A percentile compares a stretch with the other conserved stretches of the same genome.
These are phyloP conservation scores for Fusarium clavum DNA, from an alignment of 2,329 filamentous ascomycete species.

Conservation along the genomic window DNA sequence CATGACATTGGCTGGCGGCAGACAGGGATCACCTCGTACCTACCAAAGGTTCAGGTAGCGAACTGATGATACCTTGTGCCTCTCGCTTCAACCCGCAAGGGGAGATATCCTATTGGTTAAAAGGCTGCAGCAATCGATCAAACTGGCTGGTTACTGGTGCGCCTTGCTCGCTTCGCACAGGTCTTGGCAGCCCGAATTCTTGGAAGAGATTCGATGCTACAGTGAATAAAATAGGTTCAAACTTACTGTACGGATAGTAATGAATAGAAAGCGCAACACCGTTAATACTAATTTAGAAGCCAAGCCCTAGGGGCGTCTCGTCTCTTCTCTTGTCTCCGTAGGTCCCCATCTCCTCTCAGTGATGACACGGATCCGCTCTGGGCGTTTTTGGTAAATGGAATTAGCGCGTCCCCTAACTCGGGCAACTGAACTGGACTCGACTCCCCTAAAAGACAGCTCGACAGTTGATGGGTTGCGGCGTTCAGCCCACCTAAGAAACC, in stretches of 20 bases:
- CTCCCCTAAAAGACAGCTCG: background rate
- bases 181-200: conserved; percentile 23
- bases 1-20: background rate
- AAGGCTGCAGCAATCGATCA: background rate
- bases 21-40: background rate
- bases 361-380: conserved; percentile 33
- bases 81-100: background rate
- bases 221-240: background rate
- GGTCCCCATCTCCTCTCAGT: conserved; percentile 4
- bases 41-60: conserved; percentile 4
- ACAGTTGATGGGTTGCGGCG: background rate
- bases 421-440: background rate
- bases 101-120: background rate
- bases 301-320: background rate
- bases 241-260: background rate
- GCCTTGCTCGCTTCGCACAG: conserved; percentile 13
- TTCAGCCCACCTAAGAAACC: conserved; percentile 2
- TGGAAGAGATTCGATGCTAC: conserved; percentile 1
- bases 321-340: background rate
- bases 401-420: background rate
- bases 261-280: background rate
- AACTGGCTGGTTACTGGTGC: conserved; percentile 16
- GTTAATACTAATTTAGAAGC: conserved; percentile 24
- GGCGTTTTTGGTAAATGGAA: conserved; percentile 21
- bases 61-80: background rate